Base-by-base conservation (phyloP, 2,329 filamentous ascomycete species). In the Colletotrichum caudatum region DNA sequence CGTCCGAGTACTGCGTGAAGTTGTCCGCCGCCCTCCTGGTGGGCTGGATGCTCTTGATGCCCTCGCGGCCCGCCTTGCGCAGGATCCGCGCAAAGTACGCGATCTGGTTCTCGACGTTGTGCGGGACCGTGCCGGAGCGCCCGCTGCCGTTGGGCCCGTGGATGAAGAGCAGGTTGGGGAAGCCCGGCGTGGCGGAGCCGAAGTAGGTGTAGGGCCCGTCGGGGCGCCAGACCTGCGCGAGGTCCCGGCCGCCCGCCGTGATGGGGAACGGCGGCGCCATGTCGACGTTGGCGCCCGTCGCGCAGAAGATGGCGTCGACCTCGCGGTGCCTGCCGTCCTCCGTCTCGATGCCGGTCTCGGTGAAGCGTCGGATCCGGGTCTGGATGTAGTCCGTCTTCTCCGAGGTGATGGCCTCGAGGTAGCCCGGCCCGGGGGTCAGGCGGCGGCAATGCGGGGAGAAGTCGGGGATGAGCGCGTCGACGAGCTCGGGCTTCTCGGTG, bases 131-230 rank as follows among this genome's bases (percentile, higher is more conserved):
- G 1, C 91, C 92, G 1, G 88, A 89, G 2, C 88, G 85, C 0
- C 89, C 90, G 0, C 86, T 84, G 1, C 85, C 84, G 75, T 91
- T 85, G 0, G 91, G 90, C 0, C 91, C 91, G 37, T 88, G 86
- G 7, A 93, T 76, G 76, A 91, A 91, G 37, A 92, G 83, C 0
- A 93, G 81, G 74, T 93, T 94, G 0, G 91, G 91, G 72, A 93
- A 93, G 0, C 86, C 88, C 0, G 91, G 90, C 0, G 89, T 88
- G 0, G 88, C 87, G 1, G 90, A 75, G 0, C 91, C 91, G 8
- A 93, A 81, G 74, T 93, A 94, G 0, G 88, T 91, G 76, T 92
- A 90, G 0, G 92, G 91, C 71, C 87, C 88, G 50, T 84, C 86
- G 1, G 83, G 82, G 18, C 82, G 83, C 91, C 91, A 93, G 1